Evolutionary conservation across 805 yeast species (phyloP).

Genomic region (Pichia phayaonensis): DNA sequence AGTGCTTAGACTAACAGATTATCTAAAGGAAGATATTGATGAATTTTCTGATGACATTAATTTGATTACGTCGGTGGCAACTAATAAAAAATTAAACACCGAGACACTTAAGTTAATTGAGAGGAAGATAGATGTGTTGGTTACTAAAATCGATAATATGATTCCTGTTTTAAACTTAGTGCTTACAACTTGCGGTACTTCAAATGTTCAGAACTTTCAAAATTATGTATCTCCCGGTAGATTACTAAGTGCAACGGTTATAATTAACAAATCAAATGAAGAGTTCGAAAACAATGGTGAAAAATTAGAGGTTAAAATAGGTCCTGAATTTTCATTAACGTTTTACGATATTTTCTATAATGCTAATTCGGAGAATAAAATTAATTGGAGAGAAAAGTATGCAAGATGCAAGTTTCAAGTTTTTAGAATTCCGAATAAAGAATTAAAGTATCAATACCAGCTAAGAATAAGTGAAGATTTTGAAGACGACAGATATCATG

Average conservation of each 20-base stretch:
- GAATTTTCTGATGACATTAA: constrained; percentile 45
- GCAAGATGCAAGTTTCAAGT: constrained; percentile 47
- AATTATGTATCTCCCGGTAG: constrained; percentile 53
- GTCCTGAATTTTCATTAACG: constrained; percentile 52
- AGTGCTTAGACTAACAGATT: constrained; percentile 46
- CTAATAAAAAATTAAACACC: constrained; percentile 13
- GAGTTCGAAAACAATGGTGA: constrained; percentile 7
- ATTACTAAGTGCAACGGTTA: constrained; percentile 53
- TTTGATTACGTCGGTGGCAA: constrained; percentile 26
- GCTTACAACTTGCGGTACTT: constrained; percentile 61
- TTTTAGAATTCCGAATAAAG: constrained; percentile 19
- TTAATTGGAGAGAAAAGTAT: constrained; percentile 69
- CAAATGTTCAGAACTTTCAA: constrained; percentile 40
- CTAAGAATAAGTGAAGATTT: constrained; percentile 49
- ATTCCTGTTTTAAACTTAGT: constrained; percentile 64
- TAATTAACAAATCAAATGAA: constrained; percentile 34
- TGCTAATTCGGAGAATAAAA: constrained; percentile 26
- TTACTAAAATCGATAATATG: constrained; percentile 53
- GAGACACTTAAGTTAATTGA: constrained; percentile 41
- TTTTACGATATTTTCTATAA: constrained; percentile 59
- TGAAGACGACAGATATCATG: constrained; percentile 69
- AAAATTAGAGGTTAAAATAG: constrained; percentile 33
- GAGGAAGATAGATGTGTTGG: constrained; percentile 37
- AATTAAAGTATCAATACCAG: constrained; percentile 33
- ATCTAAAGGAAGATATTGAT: constrained; percentile 50